Evolutionary conservation across 768 basidiomycete genomes (phyloP), one percentile per base, ranked within the genome.

Genomic region (Lactifluus echinatus): DNA sequence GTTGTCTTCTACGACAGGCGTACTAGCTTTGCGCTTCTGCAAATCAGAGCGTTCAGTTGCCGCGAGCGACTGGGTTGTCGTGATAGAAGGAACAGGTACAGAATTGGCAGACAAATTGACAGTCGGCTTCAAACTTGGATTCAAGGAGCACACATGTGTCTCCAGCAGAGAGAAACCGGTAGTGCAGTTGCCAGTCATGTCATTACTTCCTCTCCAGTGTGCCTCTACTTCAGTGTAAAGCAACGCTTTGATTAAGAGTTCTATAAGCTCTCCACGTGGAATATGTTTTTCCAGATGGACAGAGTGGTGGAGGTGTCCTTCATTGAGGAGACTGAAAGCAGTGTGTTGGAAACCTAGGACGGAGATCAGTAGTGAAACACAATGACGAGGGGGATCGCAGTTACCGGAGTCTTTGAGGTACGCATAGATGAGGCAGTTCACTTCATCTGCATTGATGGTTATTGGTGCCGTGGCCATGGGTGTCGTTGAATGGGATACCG

Each of bases 371-470:
- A 51, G 15, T 17, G 48, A n/a, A n/a, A n/a, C 47, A 45, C 53
- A 31, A 26, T 14, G 36, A 11, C 14, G 24, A n/a, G 33, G 29
- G 47, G n/a, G 52, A 53, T 19, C 49, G 36, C 65, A 31, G 60
- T 34, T 62, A 88, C 89, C 89, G 31, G 88, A 89, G 64, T 93
- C 90, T 62, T 84, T 76, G 62, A 93, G 81, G 66, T 91, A 93
- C 2, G 90, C 79, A 69, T 92, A 83, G 46, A 93, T 84, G 60
- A 92, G 80, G 65, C 85, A 88, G 68, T 93, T 93, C 59, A 93
- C 76, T 67, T 92, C 87, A 63, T 91, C 89, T 36, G 89, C 85
- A 39, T 83, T 81, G 61, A 90, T 85, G 31, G 77, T 76, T 47
- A 86, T 77, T 49, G 78, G 76, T 53, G 76, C 54, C 21, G 65